These are phyloP conservation scores for Pythium folliculosum DNA, from an alignment of 352 stramenopile genomes.

Conservation along the genomic window DNA sequence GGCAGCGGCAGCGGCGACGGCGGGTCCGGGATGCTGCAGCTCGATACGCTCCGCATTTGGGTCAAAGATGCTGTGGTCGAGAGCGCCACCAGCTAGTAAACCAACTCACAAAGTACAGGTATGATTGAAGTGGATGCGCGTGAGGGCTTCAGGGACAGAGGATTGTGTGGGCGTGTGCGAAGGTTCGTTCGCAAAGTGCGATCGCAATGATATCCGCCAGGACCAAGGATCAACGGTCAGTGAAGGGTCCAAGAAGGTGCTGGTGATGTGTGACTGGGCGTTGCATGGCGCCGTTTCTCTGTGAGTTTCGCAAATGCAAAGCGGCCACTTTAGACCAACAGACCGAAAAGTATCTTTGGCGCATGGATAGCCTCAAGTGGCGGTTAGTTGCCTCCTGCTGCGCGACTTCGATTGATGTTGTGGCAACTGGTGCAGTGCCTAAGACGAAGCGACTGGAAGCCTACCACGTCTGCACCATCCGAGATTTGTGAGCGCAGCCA, in stretches of 20 bases:
- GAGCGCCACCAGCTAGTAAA: neutral
- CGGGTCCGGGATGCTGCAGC: constrained; percentile 23
- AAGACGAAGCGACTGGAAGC: neutral
- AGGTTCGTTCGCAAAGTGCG: too few relatives aligned
- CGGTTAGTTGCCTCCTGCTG: too few relatives aligned
- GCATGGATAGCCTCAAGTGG: too few relatives aligned
- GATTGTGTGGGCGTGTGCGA: too few relatives aligned
- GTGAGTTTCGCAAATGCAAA: neutral
- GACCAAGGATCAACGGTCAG: neutral
- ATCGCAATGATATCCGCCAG: too few relatives aligned
- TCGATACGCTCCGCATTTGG: constrained; percentile 75
- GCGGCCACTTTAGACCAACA: neutral
- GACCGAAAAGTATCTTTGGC: neutral
- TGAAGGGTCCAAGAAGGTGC: constrained; percentile 1
- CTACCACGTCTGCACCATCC: neutral
- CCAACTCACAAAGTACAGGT: neutral
- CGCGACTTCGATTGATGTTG: too few relatives aligned
- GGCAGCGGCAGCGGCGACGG: constrained; percentile 18
- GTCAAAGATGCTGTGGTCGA: constrained; percentile 52
- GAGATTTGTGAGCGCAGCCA: neutral
- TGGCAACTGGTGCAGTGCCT: neutral
- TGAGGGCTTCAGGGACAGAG: too few relatives aligned
- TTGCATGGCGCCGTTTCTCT: neutral
- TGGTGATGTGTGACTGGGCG: neutral
- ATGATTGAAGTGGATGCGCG: neutral